A percentile compares a stretch with the other conserved stretches of the same genome.
Evolutionary conservation across 2,329 filamentous ascomycete species (phyloP).

Genomic region (Colletotrichum limetticola): DNA sequence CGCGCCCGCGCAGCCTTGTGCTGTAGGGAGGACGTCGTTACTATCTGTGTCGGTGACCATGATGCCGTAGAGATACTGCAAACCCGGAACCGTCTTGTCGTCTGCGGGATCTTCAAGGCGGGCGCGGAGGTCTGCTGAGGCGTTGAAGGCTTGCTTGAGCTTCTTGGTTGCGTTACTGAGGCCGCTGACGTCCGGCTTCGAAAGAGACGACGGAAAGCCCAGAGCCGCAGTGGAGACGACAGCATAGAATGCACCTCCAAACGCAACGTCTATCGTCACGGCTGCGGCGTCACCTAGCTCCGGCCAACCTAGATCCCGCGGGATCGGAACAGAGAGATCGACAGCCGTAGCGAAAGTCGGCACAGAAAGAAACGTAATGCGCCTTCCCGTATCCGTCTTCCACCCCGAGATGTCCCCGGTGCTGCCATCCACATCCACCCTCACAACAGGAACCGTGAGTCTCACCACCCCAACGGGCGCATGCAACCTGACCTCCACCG

Average conservation of each 20-base stretch:
- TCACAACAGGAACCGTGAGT: conserved; percentile 49
- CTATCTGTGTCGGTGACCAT: conserved; percentile 42
- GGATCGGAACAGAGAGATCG: conserved; percentile 43
- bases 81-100: conserved; percentile 33
- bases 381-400: conserved; percentile 48
- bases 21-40: conserved; percentile 38
- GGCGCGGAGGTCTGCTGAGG: conserved; percentile 37
- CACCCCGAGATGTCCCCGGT: conserved; percentile 7
- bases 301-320: conserved; percentile 47
- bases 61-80: conserved; percentile 52
- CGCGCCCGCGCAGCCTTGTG: conserved; percentile 38
- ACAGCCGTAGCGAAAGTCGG: conserved; percentile 52
- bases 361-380: conserved; percentile 53
- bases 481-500: conserved; percentile 50
- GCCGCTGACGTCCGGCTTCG: conserved; percentile 41
- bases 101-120: conserved; percentile 40
- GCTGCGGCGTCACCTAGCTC: conserved; percentile 43
- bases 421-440: conserved; percentile 13
- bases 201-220: conserved; percentile 47
- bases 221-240: conserved; percentile 49
- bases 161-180: conserved; percentile 45
- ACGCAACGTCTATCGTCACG: conserved; percentile 49
- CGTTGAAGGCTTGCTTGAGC: conserved; percentile 42
- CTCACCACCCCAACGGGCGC: conserved; percentile 55
- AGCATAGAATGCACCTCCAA: conserved; percentile 57